Evolutionary conservation across 169 alveolate genomes (phyloP).

Genomic region (Sarcocystis neurona): DNA sequence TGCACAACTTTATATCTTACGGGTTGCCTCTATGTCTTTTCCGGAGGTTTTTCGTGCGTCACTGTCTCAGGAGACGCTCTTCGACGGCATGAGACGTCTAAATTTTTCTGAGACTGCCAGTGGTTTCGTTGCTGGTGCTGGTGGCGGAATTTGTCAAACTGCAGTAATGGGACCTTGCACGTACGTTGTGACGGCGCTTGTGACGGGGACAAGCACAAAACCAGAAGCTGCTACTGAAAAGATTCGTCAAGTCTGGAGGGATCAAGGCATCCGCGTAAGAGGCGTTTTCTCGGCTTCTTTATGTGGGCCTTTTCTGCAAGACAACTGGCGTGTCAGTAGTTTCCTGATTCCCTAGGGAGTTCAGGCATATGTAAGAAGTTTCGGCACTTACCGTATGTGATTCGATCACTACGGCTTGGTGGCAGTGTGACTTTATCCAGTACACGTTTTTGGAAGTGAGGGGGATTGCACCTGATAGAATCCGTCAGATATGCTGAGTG

Average conservation of each 20-base stretch:
- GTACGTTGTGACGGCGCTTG: constrained; percentile 77
- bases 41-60: background rate
- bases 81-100: background rate
- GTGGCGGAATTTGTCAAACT: constrained; percentile 77
- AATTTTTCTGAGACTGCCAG: constrained; percentile 56
- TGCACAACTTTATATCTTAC: too few relatives aligned
- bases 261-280: constrained; percentile 65
- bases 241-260: constrained; percentile 38
- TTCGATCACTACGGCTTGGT: too few relatives aligned
- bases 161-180: constrained; percentile 81
- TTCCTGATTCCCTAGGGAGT: background rate
- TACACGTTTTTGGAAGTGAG: too few relatives aligned
- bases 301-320: too few relatives aligned
- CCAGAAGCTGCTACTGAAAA: constrained; percentile 8
- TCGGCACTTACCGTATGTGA: too few relatives aligned
- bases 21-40: background rate
- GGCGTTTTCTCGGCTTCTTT: background rate
- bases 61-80: constrained; percentile 52
- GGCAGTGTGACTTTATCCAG: too few relatives aligned
- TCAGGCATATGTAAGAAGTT: background rate
- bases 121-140: constrained; percentile 79
- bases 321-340: too few relatives aligned
- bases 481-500: too few relatives aligned
- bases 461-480: too few relatives aligned
- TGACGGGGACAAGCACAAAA: constrained; percentile 64